Evolutionary conservation across 371 early-diverging fungal genomes (phyloP), one percentile per base, ranked within the genome.

Genomic region (Conidiobolus incongruus): DNA sequence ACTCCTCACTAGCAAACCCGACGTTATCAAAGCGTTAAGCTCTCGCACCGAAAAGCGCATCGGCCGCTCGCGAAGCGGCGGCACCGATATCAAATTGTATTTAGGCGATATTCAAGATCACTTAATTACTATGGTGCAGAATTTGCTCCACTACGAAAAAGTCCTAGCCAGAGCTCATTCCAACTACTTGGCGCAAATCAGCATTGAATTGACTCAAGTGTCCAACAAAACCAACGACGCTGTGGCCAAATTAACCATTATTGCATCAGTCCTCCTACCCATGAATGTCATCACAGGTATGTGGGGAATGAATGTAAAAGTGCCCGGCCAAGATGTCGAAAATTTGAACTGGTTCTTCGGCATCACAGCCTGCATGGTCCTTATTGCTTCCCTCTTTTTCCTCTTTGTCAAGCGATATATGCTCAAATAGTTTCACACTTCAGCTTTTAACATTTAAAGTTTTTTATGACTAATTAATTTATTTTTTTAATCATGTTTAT

Each of bases 81-180:
- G 38, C 47, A 43, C 60, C 33, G 84, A 82, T 47, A 84, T 83
- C 1, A 59, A 63, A 0, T 51, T 86, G 8, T 93, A 93, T 55
- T 58, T 93, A 15, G 85, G 86, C 6, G 96, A 94, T 61, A 86
- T 94, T 40, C 81, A 85, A 60, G 93, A 93, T 55, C 95, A 96
- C 51, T 76, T 93, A 6, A 61, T 93, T 43, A 88, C 92, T 10
- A 89, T 92, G 84, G 54, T 81, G 1, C 81, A 87, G 51, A 86
- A 80, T 23, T 61, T 91, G 5, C 62, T 66, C 28, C 91, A 92
- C 45, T 86, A 81, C 48, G 93, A 94, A 55, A 81, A 77, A 47
- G 82, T 91, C 17, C 67, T 94, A 3, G 77, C 81, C 1, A 62
- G 94, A 17, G 74, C 89, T 0, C 95, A 96, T 54, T 74, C 81